Evolutionary conservation across 352 stramenopile genomes (phyloP), one percentile per base, ranked within the genome.

Genomic region (Saprolegnia parasitica): DNA sequence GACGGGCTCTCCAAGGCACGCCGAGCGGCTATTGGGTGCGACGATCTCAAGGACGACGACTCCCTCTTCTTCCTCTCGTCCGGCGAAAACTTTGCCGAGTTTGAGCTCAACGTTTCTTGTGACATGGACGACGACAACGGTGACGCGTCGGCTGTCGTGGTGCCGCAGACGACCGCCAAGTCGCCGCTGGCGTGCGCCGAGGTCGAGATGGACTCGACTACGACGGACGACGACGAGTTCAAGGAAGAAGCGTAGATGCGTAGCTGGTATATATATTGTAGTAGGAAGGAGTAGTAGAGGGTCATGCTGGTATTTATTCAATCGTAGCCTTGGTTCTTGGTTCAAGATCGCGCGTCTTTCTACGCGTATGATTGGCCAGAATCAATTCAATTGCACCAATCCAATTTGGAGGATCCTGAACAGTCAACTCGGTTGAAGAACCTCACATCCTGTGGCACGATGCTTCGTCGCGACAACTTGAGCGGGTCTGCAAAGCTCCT

Each of bases 71-170:
- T 61, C 42, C 26, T 57, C 21, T 45, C 63, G 21, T 70, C 42
- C 35, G 50, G 26, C 13, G 63, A 70, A 29, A 47, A 61, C 26
- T 56, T 62, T 37, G 47, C 63, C 29, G 63, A 70, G 29, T 57
- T 62, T 24, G 63, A 70, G 16, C 32, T 70, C 20, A 61, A 29
- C 54, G 52, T 40, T 15, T 60, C 52, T 15, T 60, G 52, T 9
- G 52, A 60, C 35, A 60, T 60, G 52, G 52, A 60, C 10, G 52
- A 60, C 35, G 52, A 60, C 24, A 29, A 55, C 47, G 24, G 24
- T 55, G 52, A 60, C 35, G 42, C 42, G 10, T 15, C 42, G 42
- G 42, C 42, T 10, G 42, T n/a, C 42, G 13, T n/a, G 11, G 42
- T 35, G 29, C 47, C 52, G 18, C 18, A 20, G 18, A 52, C 46